Base-by-base conservation (phyloP, 2,329 filamentous ascomycete species). In the Rhynchosporium agropyri region DNA sequence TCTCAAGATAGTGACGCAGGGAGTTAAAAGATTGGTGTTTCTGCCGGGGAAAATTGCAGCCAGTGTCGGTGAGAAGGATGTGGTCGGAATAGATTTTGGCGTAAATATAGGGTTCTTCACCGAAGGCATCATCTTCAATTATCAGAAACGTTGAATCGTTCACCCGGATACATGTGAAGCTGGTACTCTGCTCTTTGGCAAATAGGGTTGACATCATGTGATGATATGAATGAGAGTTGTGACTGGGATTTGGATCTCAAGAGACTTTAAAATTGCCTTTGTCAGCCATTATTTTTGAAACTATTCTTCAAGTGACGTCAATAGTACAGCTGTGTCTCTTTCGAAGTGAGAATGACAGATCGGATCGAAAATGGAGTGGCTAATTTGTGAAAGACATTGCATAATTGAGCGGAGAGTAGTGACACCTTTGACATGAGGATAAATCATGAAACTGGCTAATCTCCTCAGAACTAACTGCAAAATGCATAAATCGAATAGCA, bases 31-130 rank as follows among this genome's bases (percentile, higher is more conserved):
- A 50, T 8, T 67, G 68, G 28, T 74, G 68, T 29, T 72, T 68
- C 12, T 60, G 59, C 12, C 68, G 68, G 20, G 77, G 73, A 26
- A 73, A 72, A 60, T 79, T 76, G 68, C 77, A 80, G n/a, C 79
- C 79, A 3, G 79, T 80, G 62, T 81, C 79, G 13, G 76, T 76
- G 1, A 81, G 67, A 2, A 81, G 68, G 12, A 81, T 56, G 29
- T 76, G 62, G 0, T 73, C 64, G 4, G 73, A 71, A 62, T 76
- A 77, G 2, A 79, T 45, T 64, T 81, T 81, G 55, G 74, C 76
- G 64, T 80, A 81, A n/a, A 81, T 79, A 63, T 78, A 72, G 2
- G 79, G 80, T 42, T 75, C 73, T 65, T 81, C 79, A 55, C 66
- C 65, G 65, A 74, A 81, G 33, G 69, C 70, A 68, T 81, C 79